Base-by-base conservation (phyloP, 2,329 filamentous ascomycete genomes). In the Periconia macrospinosa region DNA sequence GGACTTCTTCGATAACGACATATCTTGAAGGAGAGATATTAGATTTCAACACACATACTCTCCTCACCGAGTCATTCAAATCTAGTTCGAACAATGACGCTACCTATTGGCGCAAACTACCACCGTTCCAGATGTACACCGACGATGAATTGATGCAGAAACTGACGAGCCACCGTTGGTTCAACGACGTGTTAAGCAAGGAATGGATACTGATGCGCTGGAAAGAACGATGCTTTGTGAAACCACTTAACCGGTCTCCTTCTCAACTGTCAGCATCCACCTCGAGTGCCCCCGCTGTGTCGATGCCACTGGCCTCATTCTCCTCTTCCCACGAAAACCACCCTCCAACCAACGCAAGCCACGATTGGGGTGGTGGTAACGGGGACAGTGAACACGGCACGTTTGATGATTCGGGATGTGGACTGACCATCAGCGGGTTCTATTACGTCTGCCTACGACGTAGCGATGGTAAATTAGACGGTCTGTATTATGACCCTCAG, bases 21-120 rank as follows among this genome's bases (percentile, higher is more conserved):
- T 88, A 85, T 64, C 78, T 88, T 43, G 86, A 88, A 75, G 86
- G 86, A 50, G 86, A 89, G 65, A 87, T 89, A 55, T 82, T 89
- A 56, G 86, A 89, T 66, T 84, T 81, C 61, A 68, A 67, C 42
- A 75, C 69, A 5, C 74, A 81, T 66, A 78, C 74, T 45, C 75
- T 89, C 59, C 74, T 82, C 47, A 83, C 81, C 11, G 75, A 79
- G 59, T 68, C 67, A 37, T 81, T 81, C 66, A 74, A 76, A 49
- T 74, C 75, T 40, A 76, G 64, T n/a, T 68, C 76, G 37, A 60
- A 68, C 51, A 75, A 76, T 67, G 78, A 81, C 61, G 74, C 78
- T 11, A 70, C 69, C 5, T 80, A 81, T 58, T 81, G 79, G 79
- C 70, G 75, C 18, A 79, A 78, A 59, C 66, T 81, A 3, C 75